Evolutionary conservation across 495 filamentous ascomycete genomes (phyloP), one percentile per base, ranked within the genome.

Genomic region (Neurospora sp.): DNA sequence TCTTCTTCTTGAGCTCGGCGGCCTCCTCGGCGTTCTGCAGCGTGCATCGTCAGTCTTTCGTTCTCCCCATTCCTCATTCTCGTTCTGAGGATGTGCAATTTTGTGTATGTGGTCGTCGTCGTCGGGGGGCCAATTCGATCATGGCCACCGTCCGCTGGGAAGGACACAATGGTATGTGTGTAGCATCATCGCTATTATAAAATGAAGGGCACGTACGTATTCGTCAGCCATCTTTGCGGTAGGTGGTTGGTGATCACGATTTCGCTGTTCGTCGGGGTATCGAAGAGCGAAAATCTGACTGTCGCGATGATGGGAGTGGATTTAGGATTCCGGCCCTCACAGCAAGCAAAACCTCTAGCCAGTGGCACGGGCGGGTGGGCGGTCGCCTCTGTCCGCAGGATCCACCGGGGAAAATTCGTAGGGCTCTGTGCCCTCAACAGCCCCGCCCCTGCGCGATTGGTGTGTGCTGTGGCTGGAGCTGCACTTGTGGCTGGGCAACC

Each of bases 1-100:
- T 97, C 87, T 90, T 96, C 90, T 93, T 97, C 93, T 99, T 98
- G 86, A 97, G 88, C 91, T 97, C 95, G 81, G 94, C 94, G 86
- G 94, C 94, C 89, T 94, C 92, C 88, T 94, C 94, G 86, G 94
- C 89, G 86, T 97, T 93, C 92, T 95, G 78, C 72, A 79, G 70
- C 76, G 73, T 74, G 74, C 48, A 65, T 72, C 68, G 80, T 89
- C 80, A 89, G 87, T 78, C 73, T 73, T 68, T 39, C n/a, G 40
- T 44, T 44, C 39, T 44, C 40, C n/a, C 27, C 22, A 11, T 20
- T 70, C 40, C 39, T 44, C 27, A 14, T 46, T 35, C 16, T 44
- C 37, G 11, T 31, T 59, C 69, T 37, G 22, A 35, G n/a, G 11
- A 35, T 65, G 53, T 35, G 53, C 53, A 35, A 8, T 35, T 65